Evolutionary conservation across 1,284 basidiomycete species (phyloP).

Genomic region (Mycena sp.): DNA sequence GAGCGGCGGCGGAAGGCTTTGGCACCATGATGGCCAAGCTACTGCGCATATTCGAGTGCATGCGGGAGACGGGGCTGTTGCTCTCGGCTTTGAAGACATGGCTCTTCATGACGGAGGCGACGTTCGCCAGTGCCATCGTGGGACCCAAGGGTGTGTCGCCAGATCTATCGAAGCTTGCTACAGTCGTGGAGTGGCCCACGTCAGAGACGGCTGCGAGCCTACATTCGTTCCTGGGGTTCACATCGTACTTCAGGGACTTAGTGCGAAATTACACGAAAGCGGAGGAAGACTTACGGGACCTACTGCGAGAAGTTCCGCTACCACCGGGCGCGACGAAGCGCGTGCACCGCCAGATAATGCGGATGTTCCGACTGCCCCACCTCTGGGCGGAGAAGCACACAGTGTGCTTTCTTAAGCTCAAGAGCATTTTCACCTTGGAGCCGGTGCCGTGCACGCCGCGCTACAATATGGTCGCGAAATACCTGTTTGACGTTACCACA

Average conservation of each 20-base stretch:
- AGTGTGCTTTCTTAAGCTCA: conserved; percentile 40
- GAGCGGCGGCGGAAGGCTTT: background rate
- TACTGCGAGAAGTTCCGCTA: conserved; percentile 17
- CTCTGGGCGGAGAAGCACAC: conserved; percentile 39
- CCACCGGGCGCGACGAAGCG: conserved; percentile 25
- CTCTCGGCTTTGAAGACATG: conserved; percentile 41
- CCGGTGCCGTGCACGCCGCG: conserved; percentile 38
- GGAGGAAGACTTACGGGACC: conserved; percentile 40
- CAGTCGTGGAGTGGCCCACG: conserved; percentile 44
- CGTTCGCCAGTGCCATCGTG: conserved; percentile 31
- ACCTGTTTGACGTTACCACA: conserved; percentile 44
- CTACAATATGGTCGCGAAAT: conserved; percentile 35
- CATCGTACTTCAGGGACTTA: conserved; percentile 37
- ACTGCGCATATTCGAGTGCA: conserved; percentile 29
- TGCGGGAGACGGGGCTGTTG: conserved; percentile 38
- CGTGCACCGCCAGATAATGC: conserved; percentile 32
- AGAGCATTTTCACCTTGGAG: conserved; percentile 36
- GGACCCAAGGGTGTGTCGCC: background rate
- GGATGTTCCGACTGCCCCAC: conserved; percentile 25
- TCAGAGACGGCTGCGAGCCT: conserved; percentile 37
- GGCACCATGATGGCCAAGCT: conserved; percentile 32
- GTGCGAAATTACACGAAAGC: conserved; percentile 39
- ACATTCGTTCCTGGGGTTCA: conserved; percentile 36
- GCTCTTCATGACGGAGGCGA: conserved; percentile 41
- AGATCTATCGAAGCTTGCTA: conserved; percentile 38